Base-by-base conservation (phyloP, 2,329 filamentous ascomycete genomes). In the Davidsoniella virescens region DNA sequence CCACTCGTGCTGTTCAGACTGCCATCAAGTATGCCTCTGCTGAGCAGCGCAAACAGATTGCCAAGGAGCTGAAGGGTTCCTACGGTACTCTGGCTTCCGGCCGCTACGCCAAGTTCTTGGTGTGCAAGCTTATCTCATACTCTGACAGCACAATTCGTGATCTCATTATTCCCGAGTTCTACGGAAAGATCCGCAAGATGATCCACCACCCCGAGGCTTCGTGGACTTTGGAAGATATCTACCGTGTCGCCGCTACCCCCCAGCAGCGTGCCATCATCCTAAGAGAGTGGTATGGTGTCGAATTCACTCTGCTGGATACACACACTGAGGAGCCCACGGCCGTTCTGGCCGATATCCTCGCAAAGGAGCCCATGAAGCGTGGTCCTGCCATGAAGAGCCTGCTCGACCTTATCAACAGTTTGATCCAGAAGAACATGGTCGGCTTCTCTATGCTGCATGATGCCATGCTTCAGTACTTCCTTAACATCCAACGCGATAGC, bases 381-480 rank as follows among this genome's bases (percentile, higher is more conserved):
- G 78, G 76, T 12, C 79, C 86, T 0, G 88, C 95, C 56, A 84
- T 96, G 80, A 82, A 82, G 62, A 84, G 84, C 61, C 71, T 96
- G 50, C 75, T 82, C 56, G 83, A 86, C 57, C 76, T 94, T 67
- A 92, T 94, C 70, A 94, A 95, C 65, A 79, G 83, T 55, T 75
- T 98, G 40, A 76, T 96, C 44, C 88, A 98, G 67, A 98, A 98
- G 76, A 92, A 92, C 67, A 81, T 92, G 67, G 93, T 87, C 1
- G 90, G 87, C 8, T 96, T 98, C 67, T 96, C 90, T 2, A 93
- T 98, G 75, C 76, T 98, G 17, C 93, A 98, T 65, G 92, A 96
- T 60, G 92, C 92, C 46, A 94, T 98, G 88, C 71, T 95, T 53
- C 90, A 98, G 63, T 98, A 95, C 66, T 95, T 90, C 66, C 68